Evolutionary conservation across 345 rosid genomes (phyloP).

Genomic region (Cardamine occulta): DNA sequence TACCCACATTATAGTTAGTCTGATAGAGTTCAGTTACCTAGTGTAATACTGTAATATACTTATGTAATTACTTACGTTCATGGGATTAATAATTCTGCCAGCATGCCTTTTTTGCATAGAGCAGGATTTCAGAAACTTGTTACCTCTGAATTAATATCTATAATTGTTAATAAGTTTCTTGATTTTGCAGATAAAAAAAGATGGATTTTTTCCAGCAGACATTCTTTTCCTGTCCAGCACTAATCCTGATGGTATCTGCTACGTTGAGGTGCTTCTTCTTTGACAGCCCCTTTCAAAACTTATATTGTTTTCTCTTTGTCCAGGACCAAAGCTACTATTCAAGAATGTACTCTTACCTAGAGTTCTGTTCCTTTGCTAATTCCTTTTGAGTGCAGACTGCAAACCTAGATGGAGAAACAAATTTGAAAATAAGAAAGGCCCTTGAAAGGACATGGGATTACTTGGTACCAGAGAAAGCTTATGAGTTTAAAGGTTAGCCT

Average conservation of each 20-base stretch:
- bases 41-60: too few species aligned
- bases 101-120: constrained; percentile 5
- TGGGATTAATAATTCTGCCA: background rate
- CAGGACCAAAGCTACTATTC: constrained; percentile 11
- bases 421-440: constrained; percentile 97
- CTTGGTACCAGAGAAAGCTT: constrained; percentile 81
- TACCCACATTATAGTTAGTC: constrained; percentile 13
- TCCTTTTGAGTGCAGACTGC: constrained; percentile 70
- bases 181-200: constrained; percentile 82
- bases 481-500: constrained; percentile 81
- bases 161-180: constrained; percentile 3
- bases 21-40: constrained; percentile 13
- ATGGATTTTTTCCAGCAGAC: constrained; percentile 96
- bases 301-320: constrained; percentile 6
- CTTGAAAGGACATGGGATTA: constrained; percentile 99
- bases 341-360: constrained; percentile 14
- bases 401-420: constrained; percentile 99
- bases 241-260: constrained; percentile 95
- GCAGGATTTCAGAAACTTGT: constrained; percentile 14
- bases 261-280: constrained; percentile 69
- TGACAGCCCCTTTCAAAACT: constrained; percentile 2
- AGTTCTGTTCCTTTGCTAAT: constrained; percentile 20
- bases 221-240: constrained; percentile 88
- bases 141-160: background rate
- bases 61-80: background rate